phyloP scores from a whole-genome alignment of 2,329 filamentous ascomycete genomes.

The Calycina herbarum region DNA sequence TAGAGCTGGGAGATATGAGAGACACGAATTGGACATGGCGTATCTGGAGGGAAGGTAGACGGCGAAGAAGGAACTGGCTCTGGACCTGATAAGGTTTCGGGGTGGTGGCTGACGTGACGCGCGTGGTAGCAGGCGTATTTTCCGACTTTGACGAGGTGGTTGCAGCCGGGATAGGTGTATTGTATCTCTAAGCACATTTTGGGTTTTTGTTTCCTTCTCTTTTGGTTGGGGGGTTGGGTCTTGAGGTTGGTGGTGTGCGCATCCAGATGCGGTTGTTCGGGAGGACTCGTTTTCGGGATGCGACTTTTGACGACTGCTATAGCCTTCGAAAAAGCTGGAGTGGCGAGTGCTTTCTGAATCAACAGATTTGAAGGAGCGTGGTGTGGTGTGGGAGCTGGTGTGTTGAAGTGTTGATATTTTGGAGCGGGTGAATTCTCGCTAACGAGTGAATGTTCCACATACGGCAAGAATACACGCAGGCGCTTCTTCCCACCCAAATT shows the following conservation, averaged over 20 bases:
- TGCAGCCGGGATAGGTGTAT: slow-evolving; percentile 3
- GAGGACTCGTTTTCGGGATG: background rate
- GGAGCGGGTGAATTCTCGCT: too few relatives aligned
- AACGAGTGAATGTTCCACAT: too few relatives aligned
- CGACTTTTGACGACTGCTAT: too few relatives aligned
- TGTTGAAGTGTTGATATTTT: too few relatives aligned
- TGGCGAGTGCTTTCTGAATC: too few relatives aligned
- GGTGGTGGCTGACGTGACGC: background rate
- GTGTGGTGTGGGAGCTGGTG: too few relatives aligned
- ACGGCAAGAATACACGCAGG: too few relatives aligned
- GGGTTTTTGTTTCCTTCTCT: background rate
- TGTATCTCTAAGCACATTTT: slow-evolving; percentile 8
- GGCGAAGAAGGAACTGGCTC: background rate
- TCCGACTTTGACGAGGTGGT: slow-evolving; percentile 5
- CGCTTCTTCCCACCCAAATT: too few relatives aligned
- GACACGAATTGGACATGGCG: background rate
- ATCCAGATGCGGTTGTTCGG: background rate
- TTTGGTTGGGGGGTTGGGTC: background rate
- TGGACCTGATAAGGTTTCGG: background rate
- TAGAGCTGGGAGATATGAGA: too few relatives aligned
- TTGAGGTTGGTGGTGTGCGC: background rate
- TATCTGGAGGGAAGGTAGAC: background rate
- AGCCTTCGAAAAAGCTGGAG: too few relatives aligned
- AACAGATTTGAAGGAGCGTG: too few relatives aligned
- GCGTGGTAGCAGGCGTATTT: slow-evolving; percentile 8